Base-by-base conservation (phyloP, 2,329 filamentous ascomycete species). In the Penicillium sp. region DNA sequence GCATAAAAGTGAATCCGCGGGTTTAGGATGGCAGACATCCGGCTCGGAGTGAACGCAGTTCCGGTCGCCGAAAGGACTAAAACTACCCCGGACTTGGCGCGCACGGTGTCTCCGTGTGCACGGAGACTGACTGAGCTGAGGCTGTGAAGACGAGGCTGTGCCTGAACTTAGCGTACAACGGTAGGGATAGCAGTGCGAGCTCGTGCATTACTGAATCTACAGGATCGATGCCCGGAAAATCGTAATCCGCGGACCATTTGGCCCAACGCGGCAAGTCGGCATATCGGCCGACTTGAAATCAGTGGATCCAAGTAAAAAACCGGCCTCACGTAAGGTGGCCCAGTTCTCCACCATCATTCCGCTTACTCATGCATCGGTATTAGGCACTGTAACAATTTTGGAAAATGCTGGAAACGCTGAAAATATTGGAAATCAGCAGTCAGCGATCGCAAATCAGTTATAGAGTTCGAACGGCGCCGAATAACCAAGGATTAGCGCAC, bases 261-360 rank as follows among this genome's bases (percentile, higher is more conserved):
- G 9, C 45, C 47, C 40, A 47, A 39, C 22, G 46, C 48, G 55
- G 60, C 20, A 53, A 55, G 42, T 61, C 61, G 63, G 63, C 57
- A 55, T 43, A 52, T 60, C 62, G 63, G 60, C 33, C 10, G 10
- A 22, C 20, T 22, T 22, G 20, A 22, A 22, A 22, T 20, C 16
- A 39, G 20, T 14, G 38, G 22, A 40, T 40, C 36, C 36, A 4
- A n/a, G 8, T 9, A 16, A 18, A 36, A 36, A 20, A 36, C 8
- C 0, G 33, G 33, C 16, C 35, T 38, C 9, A 38, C 35, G 18
- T 38, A 38, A 38, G 33, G 16, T 20, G 2, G 9, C 28, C 10
- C 25, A 4, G 28, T 30, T 18, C 4, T 20, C 35, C 35, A 38
- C 35, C 11, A 22, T 4, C 2, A 1, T 38, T 20, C 35, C 35